Percentiles rank a stretch among this genome's conserved stretches.
Conservation (phyloP, 495 filamentous ascomycete species). For the Xylaria cubensis region DNA sequence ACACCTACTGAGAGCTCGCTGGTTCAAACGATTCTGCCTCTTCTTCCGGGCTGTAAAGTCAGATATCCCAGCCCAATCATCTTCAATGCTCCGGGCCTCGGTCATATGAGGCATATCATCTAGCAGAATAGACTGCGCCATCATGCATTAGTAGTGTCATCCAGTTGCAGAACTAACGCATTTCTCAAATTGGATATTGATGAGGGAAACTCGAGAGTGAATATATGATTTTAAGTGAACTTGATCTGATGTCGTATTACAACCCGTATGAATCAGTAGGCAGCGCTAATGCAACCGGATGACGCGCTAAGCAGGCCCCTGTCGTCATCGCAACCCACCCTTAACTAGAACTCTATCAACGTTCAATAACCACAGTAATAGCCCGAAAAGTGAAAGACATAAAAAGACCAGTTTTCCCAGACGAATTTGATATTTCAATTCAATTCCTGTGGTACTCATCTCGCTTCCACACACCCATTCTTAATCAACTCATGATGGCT, state of each 20-base stretch:
- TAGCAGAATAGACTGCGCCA: not conserved
- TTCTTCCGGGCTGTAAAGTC: not conserved
- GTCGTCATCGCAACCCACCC: not conserved
- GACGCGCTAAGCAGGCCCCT: not conserved
- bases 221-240: not conserved
- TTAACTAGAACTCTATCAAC: not conserved
- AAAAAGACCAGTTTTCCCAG: not conserved
- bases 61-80: conserved; percentile 1
- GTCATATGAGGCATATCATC: conserved; percentile 3
- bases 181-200: not conserved
- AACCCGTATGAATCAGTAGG: not conserved
- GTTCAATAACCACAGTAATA: not conserved
- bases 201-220: not conserved
- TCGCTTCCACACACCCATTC: not conserved
- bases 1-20: conserved; percentile 5
- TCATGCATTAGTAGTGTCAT: not conserved
- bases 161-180: not conserved
- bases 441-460: not conserved
- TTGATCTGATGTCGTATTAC: not conserved
- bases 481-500: not conserved
- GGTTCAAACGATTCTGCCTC: not conserved
- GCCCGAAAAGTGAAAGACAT: not conserved
- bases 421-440: not conserved
- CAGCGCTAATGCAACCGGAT: conserved; percentile 2
- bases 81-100: conserved; percentile 1